Conservation (phyloP, 2,329 filamentous ascomycete species). For the Aureobasidium leucospermi region DNA sequence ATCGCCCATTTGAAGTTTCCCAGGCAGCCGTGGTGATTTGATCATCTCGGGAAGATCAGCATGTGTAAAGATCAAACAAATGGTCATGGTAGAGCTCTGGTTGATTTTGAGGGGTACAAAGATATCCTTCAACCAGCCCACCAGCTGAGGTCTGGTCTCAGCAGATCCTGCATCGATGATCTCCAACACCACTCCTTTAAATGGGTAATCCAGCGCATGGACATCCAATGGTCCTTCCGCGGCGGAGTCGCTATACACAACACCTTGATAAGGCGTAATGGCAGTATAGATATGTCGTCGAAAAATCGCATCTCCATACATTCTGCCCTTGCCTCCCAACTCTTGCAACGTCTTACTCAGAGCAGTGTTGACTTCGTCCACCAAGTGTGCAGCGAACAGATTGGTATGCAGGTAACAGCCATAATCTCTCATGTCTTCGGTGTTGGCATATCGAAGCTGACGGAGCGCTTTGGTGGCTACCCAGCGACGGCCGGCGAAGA, state of each 20-base stretch:
- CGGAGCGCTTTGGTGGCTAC: neutral
- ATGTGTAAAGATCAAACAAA: no score
- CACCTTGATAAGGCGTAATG: neutral
- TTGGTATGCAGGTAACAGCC: neutral
- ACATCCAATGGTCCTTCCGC: neutral
- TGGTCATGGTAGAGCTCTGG: no score
- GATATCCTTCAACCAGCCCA: no score
- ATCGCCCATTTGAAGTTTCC: no score
- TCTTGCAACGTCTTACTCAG: neutral
- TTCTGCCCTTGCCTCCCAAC: neutral
- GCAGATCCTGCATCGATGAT: no score
- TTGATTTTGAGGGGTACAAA: no score
- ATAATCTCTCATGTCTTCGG: neutral
- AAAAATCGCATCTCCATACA: neutral
- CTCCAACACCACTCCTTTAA: no score
- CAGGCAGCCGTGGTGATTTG: no score
- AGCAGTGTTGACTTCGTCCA: neutral
- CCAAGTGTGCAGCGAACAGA: neutral
- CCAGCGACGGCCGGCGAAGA: neutral
- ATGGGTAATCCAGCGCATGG: no score
- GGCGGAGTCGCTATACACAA: neutral
- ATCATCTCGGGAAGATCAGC: no score
- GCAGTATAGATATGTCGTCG: neutral
- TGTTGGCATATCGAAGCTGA: neutral
- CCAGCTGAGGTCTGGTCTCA: no score